Conservation (phyloP, 345 rosid species). For the Gynandropsis gynandra region DNA sequence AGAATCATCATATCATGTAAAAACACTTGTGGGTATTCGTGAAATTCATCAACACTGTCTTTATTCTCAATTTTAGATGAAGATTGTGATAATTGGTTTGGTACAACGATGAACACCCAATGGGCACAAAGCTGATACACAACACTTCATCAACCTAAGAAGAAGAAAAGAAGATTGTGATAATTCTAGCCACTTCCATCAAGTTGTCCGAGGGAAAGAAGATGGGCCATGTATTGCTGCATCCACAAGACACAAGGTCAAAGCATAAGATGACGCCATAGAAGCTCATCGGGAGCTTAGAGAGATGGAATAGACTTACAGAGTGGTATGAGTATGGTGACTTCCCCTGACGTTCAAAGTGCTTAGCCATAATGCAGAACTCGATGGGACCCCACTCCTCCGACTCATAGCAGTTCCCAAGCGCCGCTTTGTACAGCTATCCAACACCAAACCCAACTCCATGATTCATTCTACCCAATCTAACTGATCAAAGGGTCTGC, state of each 20-base stretch:
- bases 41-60: no score
- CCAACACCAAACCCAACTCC: background rate
- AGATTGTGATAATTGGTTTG: no score
- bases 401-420: constrained; percentile 73
- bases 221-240: constrained; percentile 93
- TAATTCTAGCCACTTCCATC: constrained; percentile 68
- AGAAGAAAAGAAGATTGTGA: no score
- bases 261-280: background rate
- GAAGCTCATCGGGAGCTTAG: background rate
- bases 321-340: constrained; percentile 88
- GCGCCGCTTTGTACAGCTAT: constrained; percentile 82
- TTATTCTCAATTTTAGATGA: no score
- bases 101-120: no score
- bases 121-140: no score
- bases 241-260: constrained; percentile 14
- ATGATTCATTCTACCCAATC: background rate
- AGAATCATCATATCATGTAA: no score
- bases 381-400: constrained; percentile 92
- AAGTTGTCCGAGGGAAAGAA: constrained; percentile 79
- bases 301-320: constrained; percentile 42
- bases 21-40: no score
- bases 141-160: no score
- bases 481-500: no score
- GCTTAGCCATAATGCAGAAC: constrained; percentile 73
- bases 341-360: constrained; percentile 90